A percentile compares a stretch with the other conserved stretches of the same genome.
These are phyloP conservation scores for Ophiosphaerella herpotricha DNA, from an alignment of 2,329 filamentous ascomycete genomes.

Conservation along the genomic window DNA sequence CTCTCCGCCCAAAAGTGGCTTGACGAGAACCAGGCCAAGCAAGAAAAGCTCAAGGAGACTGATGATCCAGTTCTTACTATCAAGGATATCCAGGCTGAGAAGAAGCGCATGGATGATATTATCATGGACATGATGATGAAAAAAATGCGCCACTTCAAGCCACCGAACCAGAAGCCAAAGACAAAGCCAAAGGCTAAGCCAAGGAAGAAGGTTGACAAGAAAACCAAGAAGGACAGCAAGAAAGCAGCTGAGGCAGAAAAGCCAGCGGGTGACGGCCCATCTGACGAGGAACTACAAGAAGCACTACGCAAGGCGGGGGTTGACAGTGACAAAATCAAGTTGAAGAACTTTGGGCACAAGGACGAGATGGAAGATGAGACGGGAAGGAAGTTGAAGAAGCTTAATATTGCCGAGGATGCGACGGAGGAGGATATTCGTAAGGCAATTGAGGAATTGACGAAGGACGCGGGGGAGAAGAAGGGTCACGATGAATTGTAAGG, in stretches of 20 bases:
- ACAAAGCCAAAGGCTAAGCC: constrained; percentile 43
- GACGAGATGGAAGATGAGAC: constrained; percentile 26
- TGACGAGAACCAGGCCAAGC: constrained; percentile 65
- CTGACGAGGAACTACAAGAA: constrained; percentile 36
- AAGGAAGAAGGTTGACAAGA: constrained; percentile 22
- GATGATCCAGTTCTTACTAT: constrained; percentile 77
- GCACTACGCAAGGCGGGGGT: constrained; percentile 40
- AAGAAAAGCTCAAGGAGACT: constrained; percentile 54
- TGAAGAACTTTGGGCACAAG: constrained; percentile 20
- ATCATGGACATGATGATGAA: constrained; percentile 70
- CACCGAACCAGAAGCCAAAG: constrained; percentile 45
- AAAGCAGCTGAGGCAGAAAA: constrained; percentile 25
- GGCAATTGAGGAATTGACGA: constrained; percentile 51
- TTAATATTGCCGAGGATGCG: constrained; percentile 28
- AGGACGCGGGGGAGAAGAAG: constrained; percentile 18
- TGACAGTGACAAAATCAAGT: constrained; percentile 31
- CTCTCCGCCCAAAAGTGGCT: constrained; percentile 74
- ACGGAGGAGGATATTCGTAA: constrained; percentile 53
- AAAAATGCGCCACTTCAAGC: constrained; percentile 54
- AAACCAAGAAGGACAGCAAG: constrained; percentile 37
- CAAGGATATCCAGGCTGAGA: constrained; percentile 68
- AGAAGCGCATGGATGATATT: constrained; percentile 72
- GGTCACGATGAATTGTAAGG: constrained; percentile 26
- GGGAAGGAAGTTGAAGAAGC: constrained; percentile 27
- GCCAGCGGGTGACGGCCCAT: constrained; percentile 29